phyloP scores from a whole-genome alignment of 805 yeast genomes.

The Lipomyces spencermartinsiae region DNA sequence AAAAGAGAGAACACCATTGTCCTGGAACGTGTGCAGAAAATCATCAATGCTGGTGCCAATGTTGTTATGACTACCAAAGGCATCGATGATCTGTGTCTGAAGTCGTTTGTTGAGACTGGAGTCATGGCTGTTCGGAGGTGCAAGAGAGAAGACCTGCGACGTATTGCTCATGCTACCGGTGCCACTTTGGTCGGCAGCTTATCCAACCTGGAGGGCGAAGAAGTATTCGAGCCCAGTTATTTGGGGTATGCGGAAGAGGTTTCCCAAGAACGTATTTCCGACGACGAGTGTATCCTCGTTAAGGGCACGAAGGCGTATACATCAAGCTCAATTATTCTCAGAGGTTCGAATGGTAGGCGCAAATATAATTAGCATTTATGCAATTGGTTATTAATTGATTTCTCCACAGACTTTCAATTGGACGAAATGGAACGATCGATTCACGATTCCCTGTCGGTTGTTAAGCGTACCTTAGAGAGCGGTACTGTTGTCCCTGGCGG shows the following conservation, averaged over 20 bases:
- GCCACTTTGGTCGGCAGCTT: conserved; percentile 86
- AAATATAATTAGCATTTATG: neutral
- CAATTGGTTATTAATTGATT: conserved; percentile 42
- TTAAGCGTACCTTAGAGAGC: conserved; percentile 92
- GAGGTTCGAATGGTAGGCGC: conserved; percentile 77
- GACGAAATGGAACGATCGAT: conserved; percentile 99
- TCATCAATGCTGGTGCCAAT: conserved; percentile 87
- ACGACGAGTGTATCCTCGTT: conserved; percentile 94
- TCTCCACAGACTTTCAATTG: conserved; percentile 65
- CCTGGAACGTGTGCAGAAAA: conserved; percentile 79
- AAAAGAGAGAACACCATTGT: conserved; percentile 87
- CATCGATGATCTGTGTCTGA: conserved; percentile 88
- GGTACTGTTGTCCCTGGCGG: conserved; percentile 98
- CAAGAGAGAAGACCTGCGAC: conserved; percentile 92
- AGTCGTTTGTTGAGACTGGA: conserved; percentile 88
- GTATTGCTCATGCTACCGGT: conserved; percentile 98
- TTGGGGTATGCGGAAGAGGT: conserved; percentile 92
- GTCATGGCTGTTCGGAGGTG: conserved; percentile 97
- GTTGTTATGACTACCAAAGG: conserved; percentile 94
- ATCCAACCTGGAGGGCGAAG: conserved; percentile 96
- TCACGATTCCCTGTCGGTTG: conserved; percentile 92
- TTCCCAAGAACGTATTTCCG: conserved; percentile 86
- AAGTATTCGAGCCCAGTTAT: conserved; percentile 81
- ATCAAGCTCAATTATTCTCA: conserved; percentile 85
- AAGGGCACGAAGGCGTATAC: conserved; percentile 92